These are phyloP conservation scores for Hippophae rhamnoides DNA, from an alignment of 306 rosid genomes.

Conservation along the genomic window DNA sequence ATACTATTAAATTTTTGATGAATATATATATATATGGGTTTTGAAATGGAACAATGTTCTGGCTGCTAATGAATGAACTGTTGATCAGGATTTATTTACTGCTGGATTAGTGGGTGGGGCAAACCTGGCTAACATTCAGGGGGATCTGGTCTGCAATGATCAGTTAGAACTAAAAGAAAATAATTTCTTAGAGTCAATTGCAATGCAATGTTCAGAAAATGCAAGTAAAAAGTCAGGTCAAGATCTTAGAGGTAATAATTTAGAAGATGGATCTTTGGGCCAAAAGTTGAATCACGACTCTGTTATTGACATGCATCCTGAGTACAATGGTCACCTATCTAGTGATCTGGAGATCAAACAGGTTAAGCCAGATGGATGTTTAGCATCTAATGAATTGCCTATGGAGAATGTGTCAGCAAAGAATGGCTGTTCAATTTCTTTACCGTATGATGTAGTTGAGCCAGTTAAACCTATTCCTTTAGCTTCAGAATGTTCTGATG, in stretches of 20 bases:
- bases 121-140: constrained; percentile 38
- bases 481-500: constrained; percentile 35
- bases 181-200: constrained; percentile 31
- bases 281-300: constrained; percentile 23
- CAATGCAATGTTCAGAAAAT: constrained; percentile 23
- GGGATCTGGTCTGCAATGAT: constrained; percentile 48
- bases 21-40: constrained; percentile 16
- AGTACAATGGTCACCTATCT: constrained; percentile 33
- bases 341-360: constrained; percentile 36
- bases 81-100: constrained; percentile 52
- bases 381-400: constrained; percentile 15
- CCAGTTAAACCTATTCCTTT: constrained; percentile 16
- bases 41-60: constrained; percentile 39
- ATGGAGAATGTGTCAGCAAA: constrained; percentile 29
- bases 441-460: constrained; percentile 19
- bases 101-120: constrained; percentile 54
- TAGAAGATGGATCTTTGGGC: constrained; percentile 28
- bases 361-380: constrained; percentile 26
- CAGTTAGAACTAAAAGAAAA: constrained; percentile 38
- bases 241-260: constrained; percentile 24
- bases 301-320: constrained; percentile 25
- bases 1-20: background rate
- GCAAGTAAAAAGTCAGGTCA: constrained; percentile 20
- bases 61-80: constrained; percentile 24
- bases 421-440: constrained; percentile 26